Conservation (phyloP, 768 basidiomycete genomes). For the Mycena olivaceomarginata region DNA sequence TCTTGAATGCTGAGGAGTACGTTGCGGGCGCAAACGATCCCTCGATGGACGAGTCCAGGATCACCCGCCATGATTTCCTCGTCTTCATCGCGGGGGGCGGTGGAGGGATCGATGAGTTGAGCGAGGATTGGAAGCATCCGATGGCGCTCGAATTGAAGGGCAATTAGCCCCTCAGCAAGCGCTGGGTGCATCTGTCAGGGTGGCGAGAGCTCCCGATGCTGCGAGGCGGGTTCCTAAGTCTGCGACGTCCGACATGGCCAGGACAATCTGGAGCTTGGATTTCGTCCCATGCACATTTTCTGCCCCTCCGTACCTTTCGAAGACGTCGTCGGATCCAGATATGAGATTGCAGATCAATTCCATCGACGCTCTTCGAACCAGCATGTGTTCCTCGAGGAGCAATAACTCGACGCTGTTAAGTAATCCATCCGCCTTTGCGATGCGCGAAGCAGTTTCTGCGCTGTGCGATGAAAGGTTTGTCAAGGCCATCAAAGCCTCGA, state of each 20-base stretch:
- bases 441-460: constrained; percentile 77
- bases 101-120: constrained; percentile 78
- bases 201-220: constrained; percentile 94
- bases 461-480: constrained; percentile 94
- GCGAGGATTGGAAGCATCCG: constrained; percentile 80
- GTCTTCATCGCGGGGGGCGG: constrained; percentile 56
- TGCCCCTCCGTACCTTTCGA: constrained; percentile 80
- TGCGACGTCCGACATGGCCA: constrained; percentile 91
- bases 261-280: constrained; percentile 86
- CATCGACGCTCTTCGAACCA: constrained; percentile 91
- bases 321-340: constrained; percentile 83
- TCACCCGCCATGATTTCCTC: constrained; percentile 61
- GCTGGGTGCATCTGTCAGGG: constrained; percentile 76
- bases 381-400: constrained; percentile 86
- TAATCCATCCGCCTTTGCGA: constrained; percentile 78
- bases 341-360: constrained; percentile 96
- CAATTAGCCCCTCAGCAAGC: constrained; percentile 79
- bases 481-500: constrained; percentile 96
- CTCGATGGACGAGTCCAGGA: constrained; percentile 85
- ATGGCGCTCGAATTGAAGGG: constrained; percentile 79
- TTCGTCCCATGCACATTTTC: constrained; percentile 61
- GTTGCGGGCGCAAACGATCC: constrained; percentile 84
- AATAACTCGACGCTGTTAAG: constrained; percentile 82
- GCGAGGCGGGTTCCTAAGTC: constrained; percentile 91
- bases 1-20: constrained; percentile 69